Percentiles rank a stretch among this genome's conserved stretches.
Evolutionary conservation across 2,329 filamentous ascomycete genomes (phyloP).

Genomic region (Hymenoscyphus fraxineus): DNA sequence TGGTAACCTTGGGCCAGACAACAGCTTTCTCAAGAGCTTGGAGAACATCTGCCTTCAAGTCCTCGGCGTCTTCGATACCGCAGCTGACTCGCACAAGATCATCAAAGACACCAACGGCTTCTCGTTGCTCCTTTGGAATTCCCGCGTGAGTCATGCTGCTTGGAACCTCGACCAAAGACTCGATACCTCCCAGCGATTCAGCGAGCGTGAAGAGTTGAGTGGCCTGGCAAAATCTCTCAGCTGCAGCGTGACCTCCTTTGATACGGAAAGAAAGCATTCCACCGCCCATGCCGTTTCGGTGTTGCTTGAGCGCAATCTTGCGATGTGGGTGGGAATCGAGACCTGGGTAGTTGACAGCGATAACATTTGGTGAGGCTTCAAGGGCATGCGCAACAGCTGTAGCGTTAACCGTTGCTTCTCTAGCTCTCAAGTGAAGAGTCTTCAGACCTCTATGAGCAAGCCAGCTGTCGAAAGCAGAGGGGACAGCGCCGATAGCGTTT

Average conservation of each 20-base stretch:
- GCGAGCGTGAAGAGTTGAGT: conserved; percentile 91
- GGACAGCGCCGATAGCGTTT: conserved; percentile 94
- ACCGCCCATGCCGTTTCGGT: conserved; percentile 89
- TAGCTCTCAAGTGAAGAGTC: conserved; percentile 88
- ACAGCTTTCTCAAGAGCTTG: conserved; percentile 79
- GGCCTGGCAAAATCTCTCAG: conserved; percentile 85
- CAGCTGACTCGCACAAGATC: conserved; percentile 92
- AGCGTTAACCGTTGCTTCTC: conserved; percentile 81
- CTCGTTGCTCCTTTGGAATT: conserved; percentile 84
- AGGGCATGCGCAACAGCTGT: conserved; percentile 71
- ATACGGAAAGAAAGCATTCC: conserved; percentile 98
- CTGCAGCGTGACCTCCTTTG: conserved; percentile 77
- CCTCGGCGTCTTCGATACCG: conserved; percentile 85
- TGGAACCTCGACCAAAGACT: conserved; percentile 87
- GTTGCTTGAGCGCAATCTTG: conserved; percentile 80
- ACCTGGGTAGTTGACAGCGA: conserved; percentile 93
- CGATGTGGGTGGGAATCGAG: conserved; percentile 83
- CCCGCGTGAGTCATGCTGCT: conserved; percentile 96
- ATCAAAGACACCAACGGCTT: conserved; percentile 90
- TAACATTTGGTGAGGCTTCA: conserved; percentile 74
- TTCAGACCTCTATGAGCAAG: conserved; percentile 95
- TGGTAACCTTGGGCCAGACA: conserved; percentile 35
- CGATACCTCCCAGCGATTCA: conserved; percentile 87
- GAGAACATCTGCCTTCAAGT: conserved; percentile 76
- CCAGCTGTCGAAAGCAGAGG: conserved; percentile 95